A percentile compares a stretch with the other conserved stretches of the same genome.
phyloP scores from a whole-genome alignment of 345 rosid genomes.

The Gossypium thurberi region DNA sequence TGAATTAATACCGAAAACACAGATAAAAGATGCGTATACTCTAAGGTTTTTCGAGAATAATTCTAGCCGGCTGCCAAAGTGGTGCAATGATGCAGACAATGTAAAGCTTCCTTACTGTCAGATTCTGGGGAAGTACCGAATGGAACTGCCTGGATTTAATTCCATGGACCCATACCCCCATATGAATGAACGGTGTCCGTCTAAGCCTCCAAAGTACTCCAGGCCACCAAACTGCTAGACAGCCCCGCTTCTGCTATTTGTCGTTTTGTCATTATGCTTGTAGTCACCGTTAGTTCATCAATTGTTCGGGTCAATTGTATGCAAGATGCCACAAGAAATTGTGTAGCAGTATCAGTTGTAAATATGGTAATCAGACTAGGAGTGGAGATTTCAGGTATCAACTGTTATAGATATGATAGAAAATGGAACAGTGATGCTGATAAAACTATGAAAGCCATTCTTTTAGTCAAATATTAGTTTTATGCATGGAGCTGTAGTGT shows the following conservation, averaged over 20 bases:
- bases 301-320: not conserved
- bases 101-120: conserved; percentile 88
- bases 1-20: conserved; percentile 20
- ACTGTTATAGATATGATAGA: not conserved
- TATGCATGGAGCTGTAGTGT: not conserved
- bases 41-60: conserved; percentile 30
- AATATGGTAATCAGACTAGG: conserved; percentile 12
- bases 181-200: conserved; percentile 61
- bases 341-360: conserved; percentile 6
- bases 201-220: conserved; percentile 75
- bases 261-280: not conserved
- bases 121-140: conserved; percentile 77
- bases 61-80: conserved; percentile 73
- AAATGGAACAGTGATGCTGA: not conserved
- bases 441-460: not conserved
- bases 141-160: conserved; percentile 93
- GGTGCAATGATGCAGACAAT: conserved; percentile 87
- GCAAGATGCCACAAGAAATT: conserved; percentile 7
- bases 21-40: conserved; percentile 86
- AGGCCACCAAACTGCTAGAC: conserved; percentile 62
- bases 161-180: conserved; percentile 78
- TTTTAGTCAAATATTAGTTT: not conserved
- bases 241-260: not conserved
- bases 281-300: not conserved
- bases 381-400: not conserved